These are phyloP conservation scores for Saitozyma sp. DNA, from an alignment of 768 basidiomycete genomes.

Conservation along the genomic window DNA sequence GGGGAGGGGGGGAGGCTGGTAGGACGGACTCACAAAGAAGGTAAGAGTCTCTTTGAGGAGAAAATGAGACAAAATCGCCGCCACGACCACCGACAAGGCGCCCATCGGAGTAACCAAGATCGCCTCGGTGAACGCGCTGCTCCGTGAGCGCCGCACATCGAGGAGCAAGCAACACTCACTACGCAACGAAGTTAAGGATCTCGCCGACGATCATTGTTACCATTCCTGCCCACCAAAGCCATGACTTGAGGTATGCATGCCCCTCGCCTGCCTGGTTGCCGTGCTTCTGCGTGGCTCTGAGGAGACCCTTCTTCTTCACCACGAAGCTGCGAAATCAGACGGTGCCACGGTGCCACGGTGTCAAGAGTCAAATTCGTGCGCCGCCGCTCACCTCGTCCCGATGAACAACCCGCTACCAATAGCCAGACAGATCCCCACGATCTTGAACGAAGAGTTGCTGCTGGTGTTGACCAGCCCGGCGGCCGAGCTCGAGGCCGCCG, in stretches of 20 bases:
- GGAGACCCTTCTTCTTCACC: constrained; percentile 93
- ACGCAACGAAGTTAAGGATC: constrained; percentile 51
- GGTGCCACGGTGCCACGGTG: too few species aligned
- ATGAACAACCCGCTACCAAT: constrained; percentile 77
- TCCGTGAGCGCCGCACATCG: constrained; percentile 33
- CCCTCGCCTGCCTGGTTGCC: constrained; percentile 69
- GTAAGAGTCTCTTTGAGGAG: constrained; percentile 90
- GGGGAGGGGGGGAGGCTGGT: too few species aligned
- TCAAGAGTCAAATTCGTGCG: neutral
- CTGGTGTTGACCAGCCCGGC: constrained; percentile 8
- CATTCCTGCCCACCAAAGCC: constrained; percentile 82
- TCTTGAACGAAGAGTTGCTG: constrained; percentile 52
- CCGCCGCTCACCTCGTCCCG: constrained; percentile 55
- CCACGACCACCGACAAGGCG: constrained; percentile 92
- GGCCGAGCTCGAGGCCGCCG: constrained; percentile 38
- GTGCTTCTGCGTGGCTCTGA: constrained; percentile 56
- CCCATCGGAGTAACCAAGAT: constrained; percentile 96
- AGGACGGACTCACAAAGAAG: constrained; percentile 62
- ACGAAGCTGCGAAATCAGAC: constrained; percentile 65
- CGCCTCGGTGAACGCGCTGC: constrained; percentile 86
- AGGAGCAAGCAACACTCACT: constrained; percentile 33
- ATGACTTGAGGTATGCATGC: constrained; percentile 88
- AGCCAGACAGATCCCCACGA: constrained; percentile 54
- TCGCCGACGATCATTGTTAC: constrained; percentile 62
- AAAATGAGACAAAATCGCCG: constrained; percentile 85